Base-by-base conservation (phyloP, 352 stramenopile species). In the Elongisporangium undulatum region DNA sequence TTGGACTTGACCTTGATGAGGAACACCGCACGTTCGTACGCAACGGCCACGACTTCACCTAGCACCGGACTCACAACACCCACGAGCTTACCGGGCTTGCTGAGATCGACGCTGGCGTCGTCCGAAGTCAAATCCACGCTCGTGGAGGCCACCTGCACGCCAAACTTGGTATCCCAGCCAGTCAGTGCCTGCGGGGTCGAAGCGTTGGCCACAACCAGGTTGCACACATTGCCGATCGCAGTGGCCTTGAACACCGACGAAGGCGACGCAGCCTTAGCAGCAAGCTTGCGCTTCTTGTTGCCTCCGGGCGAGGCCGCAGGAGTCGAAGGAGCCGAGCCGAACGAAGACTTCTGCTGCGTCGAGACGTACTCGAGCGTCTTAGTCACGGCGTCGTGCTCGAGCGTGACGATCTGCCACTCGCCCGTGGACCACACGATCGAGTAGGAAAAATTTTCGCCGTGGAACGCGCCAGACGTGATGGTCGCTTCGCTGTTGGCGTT, bases 161-260 rank as follows among this genome's bases (percentile, higher is more conserved):
- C 81, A 55, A 90, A 92, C 66, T 87, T 90, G 53, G 81, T 71
- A 61, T 92, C 81, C 80, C 80, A 92, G 4, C 71, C 79, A 12
- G 73, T 75, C 29, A 90, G 66, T 52, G 75, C 66, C 61, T 68
- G 64, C 0, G 77, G 65, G 9, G 58, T 53, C 45, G 82, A 66
- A 21, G 79, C 34, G 1, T 61, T 67, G 17, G 70, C 64, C 10
- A 81, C 72, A 3, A 92, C 65, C 10, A 92, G 55, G 66, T 87
- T 90, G 55, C 71, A 86, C 17, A 75, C 82, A 23, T 68, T 70
- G 10, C 77, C 81, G 19, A 90, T 63, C 22, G 64, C 65, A 21
- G 68, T 72, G 3, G 70, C 64, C 29, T 75, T 62, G 56, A 78
- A 86, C 21, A 61, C 61, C 0, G 68, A 62, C n/a, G 45, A 26